These are phyloP conservation scores for Solanum tacnaense DNA, from an alignment of 257 asterid species.

Conservation along the genomic window DNA sequence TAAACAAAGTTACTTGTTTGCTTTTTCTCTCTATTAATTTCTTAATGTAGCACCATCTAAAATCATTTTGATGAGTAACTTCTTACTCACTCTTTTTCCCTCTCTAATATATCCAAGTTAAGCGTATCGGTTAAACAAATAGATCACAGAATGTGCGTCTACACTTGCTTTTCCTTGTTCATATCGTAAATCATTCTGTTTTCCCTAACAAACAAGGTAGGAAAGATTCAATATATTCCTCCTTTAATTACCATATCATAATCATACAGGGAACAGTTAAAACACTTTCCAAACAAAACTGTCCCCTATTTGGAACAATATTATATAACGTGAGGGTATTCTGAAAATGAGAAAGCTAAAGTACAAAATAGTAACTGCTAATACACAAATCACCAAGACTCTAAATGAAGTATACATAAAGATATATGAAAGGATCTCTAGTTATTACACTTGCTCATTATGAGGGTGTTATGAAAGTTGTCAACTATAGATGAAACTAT, in stretches of 20 bases:
- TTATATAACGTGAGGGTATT: not conserved
- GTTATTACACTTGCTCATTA: not conserved
- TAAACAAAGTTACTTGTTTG: not conserved
- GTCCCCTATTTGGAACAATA: not conserved
- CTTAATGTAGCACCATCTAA: not conserved
- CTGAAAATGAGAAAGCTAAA: not conserved
- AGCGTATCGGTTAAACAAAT: not conserved
- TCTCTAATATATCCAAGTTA: not conserved
- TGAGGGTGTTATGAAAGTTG: not conserved
- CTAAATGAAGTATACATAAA: not conserved
- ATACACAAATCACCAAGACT: not conserved
- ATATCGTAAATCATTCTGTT: not conserved
- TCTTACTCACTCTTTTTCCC: not conserved
- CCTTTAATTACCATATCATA: too few relatives aligned
- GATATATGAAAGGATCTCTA: not conserved
- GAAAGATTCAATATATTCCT: too few relatives aligned
- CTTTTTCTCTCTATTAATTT: not conserved
- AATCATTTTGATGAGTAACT: not conserved
- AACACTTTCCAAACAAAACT: not conserved
- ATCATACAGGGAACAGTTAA: too few relatives aligned
- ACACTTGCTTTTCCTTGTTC: not conserved
- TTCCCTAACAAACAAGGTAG: too few relatives aligned
- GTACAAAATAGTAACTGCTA: not conserved
- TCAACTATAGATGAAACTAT: not conserved
- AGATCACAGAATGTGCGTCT: not conserved